Conservation (phyloP, 352 stramenopile genomes). For the Peronospora belbahrii region DNA sequence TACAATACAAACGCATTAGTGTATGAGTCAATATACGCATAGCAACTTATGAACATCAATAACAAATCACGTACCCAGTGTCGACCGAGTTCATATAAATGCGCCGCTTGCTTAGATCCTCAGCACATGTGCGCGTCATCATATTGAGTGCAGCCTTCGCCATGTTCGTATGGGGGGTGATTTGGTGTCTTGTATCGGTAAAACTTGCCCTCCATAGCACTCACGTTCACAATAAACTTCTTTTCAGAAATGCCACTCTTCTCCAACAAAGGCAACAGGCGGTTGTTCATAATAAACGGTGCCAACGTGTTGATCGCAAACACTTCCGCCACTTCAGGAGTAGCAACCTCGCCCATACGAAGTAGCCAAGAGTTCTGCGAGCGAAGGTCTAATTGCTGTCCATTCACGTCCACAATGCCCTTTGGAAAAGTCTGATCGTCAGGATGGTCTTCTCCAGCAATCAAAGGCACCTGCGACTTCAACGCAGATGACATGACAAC, state of each 20-base stretch:
- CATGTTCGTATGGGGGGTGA: conserved; percentile 97
- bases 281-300: conserved; percentile 96
- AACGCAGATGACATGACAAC: conserved; percentile 64
- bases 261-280: conserved; percentile 86
- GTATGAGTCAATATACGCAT: background rate
- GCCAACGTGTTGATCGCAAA: conserved; percentile 94
- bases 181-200: conserved; percentile 96
- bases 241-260: conserved; percentile 42
- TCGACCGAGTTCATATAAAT: conserved; percentile 99
- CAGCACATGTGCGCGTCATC: conserved; percentile 94
- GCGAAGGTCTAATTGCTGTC: conserved; percentile 92
- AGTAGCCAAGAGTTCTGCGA: conserved; percentile 93
- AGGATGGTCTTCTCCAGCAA: conserved; percentile 63
- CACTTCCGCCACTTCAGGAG: conserved; percentile 78
- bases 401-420: conserved; percentile 90
- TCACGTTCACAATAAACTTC: conserved; percentile 96
- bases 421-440: conserved; percentile 60
- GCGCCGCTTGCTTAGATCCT: conserved; percentile 89
- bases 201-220: conserved; percentile 97
- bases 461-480: conserved; percentile 77
- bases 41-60: background rate
- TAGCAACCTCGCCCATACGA: conserved; percentile 90
- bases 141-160: conserved; percentile 97
- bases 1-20: background rate
- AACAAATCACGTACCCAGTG: conserved; percentile 73